Base-by-base conservation (phyloP, 257 asterid species). In the Anisodus tanguticus region DNA sequence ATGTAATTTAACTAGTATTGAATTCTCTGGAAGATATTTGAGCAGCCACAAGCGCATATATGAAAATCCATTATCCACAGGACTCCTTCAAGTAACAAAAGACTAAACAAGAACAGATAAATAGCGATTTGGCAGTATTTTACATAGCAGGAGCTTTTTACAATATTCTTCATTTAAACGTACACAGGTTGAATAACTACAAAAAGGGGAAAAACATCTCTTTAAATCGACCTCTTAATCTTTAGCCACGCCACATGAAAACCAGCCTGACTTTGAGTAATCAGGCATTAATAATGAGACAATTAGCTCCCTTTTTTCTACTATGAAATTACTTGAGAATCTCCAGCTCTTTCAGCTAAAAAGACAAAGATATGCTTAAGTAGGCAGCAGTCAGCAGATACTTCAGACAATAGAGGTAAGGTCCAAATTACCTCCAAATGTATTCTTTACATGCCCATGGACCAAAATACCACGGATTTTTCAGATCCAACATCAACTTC, bases 11-110 rank as follows among this genome's bases (percentile, higher is more conserved):
- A 71, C 9, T 16, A 71, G 17, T 43, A 45, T 17, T 71, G 79
- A 71, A 45, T 71, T 71, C 58, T 71, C 79, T n/a, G 1, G 58
- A 70, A 43, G 79, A 43, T 45, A 45, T n/a, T 45, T 45, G 55
- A 39, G 17, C 37, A 71, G 35, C 79, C 79, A 43, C 16, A 71
- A 8, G 79, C 17, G 1, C 79, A 45, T 71, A n/a, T 17, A 71
- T 17, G 57, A n/a, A 71, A 71, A 71, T 8, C 79, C 79, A 71
- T 4, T 17, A 70, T 70, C 79, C 37, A 43, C 35, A 17, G 8
- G 35, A 45, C 15, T 43, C 10, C 58, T 71, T 43, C 79, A 71
- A 71, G 37, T 11, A 41, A 71, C 17, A 71, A n/a, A 70, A 70
- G 79, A 70, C 15, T 17, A 41, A 70, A 16, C 55, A 43, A 70